Conservation (phyloP, 2,329 filamentous ascomycete species). For the Monosporascus cannonballus region DNA sequence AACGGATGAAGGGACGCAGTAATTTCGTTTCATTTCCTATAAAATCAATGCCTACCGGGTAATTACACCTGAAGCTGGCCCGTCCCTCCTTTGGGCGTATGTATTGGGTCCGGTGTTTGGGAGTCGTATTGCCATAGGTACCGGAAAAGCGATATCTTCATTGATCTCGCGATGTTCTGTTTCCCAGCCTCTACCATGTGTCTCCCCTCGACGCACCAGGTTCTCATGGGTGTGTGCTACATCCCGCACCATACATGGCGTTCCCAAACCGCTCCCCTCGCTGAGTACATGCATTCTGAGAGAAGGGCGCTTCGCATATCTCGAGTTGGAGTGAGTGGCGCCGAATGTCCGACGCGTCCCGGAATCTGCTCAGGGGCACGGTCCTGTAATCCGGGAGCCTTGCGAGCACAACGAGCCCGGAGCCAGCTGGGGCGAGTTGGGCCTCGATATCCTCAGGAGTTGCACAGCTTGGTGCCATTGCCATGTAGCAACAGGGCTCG, state of each 20-base stretch:
- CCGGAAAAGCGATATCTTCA: background rate
- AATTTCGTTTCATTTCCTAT: background rate
- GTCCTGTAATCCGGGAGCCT: conserved; percentile 9
- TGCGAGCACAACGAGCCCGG: conserved; percentile 7
- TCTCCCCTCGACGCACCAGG: background rate
- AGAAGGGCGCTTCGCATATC: conserved; percentile 11
- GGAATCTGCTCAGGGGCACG: conserved; percentile 7
- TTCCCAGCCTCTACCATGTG: background rate
- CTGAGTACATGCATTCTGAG: background rate
- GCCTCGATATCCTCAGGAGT: conserved; percentile 12
- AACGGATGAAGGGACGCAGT: background rate
- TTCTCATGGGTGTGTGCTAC: background rate
- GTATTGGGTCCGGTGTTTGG: too few species aligned
- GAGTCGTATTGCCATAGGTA: too few species aligned
- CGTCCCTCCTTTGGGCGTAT: too few species aligned
- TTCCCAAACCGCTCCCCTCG: background rate
- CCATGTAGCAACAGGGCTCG: conserved; percentile 14
- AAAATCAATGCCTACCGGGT: too few species aligned
- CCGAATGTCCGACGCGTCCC: conserved; percentile 6
- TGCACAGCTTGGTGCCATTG: conserved; percentile 11
- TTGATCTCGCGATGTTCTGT: background rate
- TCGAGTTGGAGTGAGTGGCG: conserved; percentile 17
- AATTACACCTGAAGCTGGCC: too few species aligned
- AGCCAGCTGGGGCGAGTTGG: conserved; percentile 8
- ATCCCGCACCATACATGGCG: background rate